These are phyloP conservation scores for Rhodotorula sphaerocarpa DNA, from an alignment of 768 basidiomycete species.

Conservation along the genomic window DNA sequence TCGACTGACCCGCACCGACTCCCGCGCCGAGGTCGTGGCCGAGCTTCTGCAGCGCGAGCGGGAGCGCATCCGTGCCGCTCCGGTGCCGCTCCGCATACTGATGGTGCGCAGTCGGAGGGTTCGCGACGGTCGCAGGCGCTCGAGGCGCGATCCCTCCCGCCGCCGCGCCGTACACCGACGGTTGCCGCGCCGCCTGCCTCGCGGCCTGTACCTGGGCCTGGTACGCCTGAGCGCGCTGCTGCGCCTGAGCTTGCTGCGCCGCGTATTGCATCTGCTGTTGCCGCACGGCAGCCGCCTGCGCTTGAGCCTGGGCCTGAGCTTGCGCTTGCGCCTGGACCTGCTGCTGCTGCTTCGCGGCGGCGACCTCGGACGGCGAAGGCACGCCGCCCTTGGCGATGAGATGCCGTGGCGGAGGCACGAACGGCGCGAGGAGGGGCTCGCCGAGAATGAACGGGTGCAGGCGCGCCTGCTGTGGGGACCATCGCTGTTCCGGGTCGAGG, in stretches of 20 bases:
- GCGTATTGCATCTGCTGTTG: constrained; percentile 26
- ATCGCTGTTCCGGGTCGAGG: constrained; percentile 86
- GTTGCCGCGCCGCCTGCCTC: constrained; percentile 17
- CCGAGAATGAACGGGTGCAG: constrained; percentile 97
- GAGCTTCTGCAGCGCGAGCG: constrained; percentile 61
- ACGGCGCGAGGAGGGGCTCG: constrained; percentile 64
- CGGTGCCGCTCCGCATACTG: constrained; percentile 49
- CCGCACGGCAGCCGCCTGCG: constrained; percentile 50
- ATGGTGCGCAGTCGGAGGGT: constrained; percentile 41
- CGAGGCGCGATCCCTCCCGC: constrained; percentile 11
- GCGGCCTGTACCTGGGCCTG: constrained; percentile 23
- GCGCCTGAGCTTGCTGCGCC: constrained; percentile 49
- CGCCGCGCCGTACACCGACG: constrained; percentile 20
- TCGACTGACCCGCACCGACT: constrained; percentile 64
- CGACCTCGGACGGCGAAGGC: constrained; percentile 7
- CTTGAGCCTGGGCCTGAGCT: constrained; percentile 61
- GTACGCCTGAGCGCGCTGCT: constrained; percentile 39
- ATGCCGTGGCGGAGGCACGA: constrained; percentile 34
- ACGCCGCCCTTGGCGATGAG: constrained; percentile 5
- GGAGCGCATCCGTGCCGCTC: constrained; percentile 82
- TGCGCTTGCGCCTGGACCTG: constrained; percentile 54
- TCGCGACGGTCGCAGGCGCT: constrained; percentile 8
- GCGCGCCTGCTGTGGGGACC: constrained; percentile 94
- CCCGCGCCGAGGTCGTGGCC: constrained; percentile 50
- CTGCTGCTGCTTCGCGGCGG: constrained; percentile 44